Evolutionary conservation across 331 rosid species (phyloP), one percentile per base, ranked within the genome.

Genomic region (Saraca asoca): DNA sequence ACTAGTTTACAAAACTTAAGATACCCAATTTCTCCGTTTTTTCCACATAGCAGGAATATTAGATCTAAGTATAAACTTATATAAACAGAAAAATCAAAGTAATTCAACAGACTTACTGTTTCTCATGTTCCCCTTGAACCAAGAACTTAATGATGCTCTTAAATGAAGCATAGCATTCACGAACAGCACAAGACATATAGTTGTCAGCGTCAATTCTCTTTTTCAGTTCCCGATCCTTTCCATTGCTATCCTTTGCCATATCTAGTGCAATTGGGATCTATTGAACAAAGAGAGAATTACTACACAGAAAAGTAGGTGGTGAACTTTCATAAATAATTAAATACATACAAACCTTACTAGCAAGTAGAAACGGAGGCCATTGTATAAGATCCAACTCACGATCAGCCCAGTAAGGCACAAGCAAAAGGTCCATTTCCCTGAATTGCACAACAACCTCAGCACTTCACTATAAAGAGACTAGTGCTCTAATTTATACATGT

Each of bases 361-460:
- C 97, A 78, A 94, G 99, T 68, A 94, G 82, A 88, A 94, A 94
- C 11, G 97, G 99, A 70, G 99, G 99, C 99, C 99, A 94, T 64
- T 86, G 99, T 61, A 79, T 83, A 59, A 94, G 86, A 49, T 84
- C 96, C 85, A 94, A 75, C 61, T 90, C 89, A 58, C 89, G 89
- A 78, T 94, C 96, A 39, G 99, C 99, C 96, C 97, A 90, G 73
- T 94, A 94, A 57, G 99, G 99, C 60, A 94, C 99, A 72, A 94
- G 97, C 83, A 94, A 83, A 77, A 94, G 96, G 82, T 90, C 46
- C 97, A 80, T 88, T 79, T 94, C 99, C 88, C 99, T 94, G 81
- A 70, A 70, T 52, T 75, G 37, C 51, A 71, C 12, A 76, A 72
- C 43, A 54, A 78, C 52, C 56, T 75, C 64, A 88, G 56, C 13